Percentiles rank a stretch among this genome's conserved stretches.
Conservation (phyloP, 2,329 filamentous ascomycete species). For the Penicillium sp. region DNA sequence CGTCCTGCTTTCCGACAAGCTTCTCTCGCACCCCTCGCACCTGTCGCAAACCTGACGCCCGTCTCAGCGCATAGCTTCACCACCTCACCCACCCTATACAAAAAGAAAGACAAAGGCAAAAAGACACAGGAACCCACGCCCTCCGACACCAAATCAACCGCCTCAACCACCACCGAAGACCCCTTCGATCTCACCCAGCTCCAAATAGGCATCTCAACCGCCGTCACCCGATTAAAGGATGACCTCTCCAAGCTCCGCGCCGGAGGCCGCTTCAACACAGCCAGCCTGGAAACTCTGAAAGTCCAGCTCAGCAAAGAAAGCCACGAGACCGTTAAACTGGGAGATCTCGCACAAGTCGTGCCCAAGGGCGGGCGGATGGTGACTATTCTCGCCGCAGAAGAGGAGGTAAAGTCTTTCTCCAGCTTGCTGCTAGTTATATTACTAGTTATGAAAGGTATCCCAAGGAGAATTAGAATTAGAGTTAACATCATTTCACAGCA, state of each 20-base stretch:
- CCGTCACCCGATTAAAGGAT: slow-evolving; percentile 61
- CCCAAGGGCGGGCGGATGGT: slow-evolving; percentile 65
- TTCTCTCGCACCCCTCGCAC: not conserved
- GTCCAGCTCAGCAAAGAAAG: slow-evolving; percentile 61
- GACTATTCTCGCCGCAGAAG: slow-evolving; percentile 67
- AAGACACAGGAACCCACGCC: slow-evolving; percentile 42
- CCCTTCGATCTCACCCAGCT: slow-evolving; percentile 65
- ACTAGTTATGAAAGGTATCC: too few relatives aligned
- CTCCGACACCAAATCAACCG: slow-evolving; percentile 33
- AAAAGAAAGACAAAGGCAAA: slow-evolving; percentile 61
- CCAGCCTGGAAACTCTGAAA: slow-evolving; percentile 63
- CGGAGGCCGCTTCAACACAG: slow-evolving; percentile 66
- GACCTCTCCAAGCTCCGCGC: slow-evolving; percentile 66
- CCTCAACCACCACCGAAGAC: slow-evolving; percentile 46
- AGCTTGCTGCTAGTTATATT: too few relatives aligned
- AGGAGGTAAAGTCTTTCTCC: slow-evolving; percentile 65
- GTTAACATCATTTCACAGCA: slow-evolving; percentile 34
- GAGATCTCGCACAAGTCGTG: slow-evolving; percentile 69
- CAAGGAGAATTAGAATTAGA: too few relatives aligned
- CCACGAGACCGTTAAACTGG: slow-evolving; percentile 58
- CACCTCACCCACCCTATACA: slow-evolving; percentile 46
- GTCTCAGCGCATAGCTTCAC: slow-evolving; percentile 43
- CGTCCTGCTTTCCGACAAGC: not conserved
- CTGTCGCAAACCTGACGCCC: not conserved
- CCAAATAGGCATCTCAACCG: slow-evolving; percentile 59